Evolutionary conservation across 805 yeast species (phyloP), one percentile per base, ranked within the genome.

Genomic region (Candida argentea): DNA sequence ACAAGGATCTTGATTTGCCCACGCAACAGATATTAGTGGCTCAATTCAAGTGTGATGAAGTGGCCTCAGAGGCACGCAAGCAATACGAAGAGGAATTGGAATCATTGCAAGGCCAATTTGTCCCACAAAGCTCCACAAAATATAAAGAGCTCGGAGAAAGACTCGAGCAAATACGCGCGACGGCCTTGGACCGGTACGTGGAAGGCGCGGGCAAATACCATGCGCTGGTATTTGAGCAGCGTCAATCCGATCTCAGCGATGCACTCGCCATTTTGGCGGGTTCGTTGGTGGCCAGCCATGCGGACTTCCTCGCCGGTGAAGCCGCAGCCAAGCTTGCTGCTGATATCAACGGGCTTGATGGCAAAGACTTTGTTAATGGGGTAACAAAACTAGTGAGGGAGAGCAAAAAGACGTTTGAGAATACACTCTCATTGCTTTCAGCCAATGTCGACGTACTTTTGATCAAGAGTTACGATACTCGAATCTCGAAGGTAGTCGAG

Each of bases 21-120:
- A 87, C 97, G 2, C 98, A 91, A 48, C 98, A 91, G 52, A 82
- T 84, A 18, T 63, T 91, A 34, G 97, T 91, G 14, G 94, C 98
- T 5, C 73, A 91, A 43, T 89, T 85, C 57, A 76, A 94, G 46
- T 89, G 97, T 51, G 94, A 86, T 46, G 97, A 91, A 52, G 82
- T 91, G 26, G 67, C 79, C 14, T 56, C 63, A 24, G 34, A 32
- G 13, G 50, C 55, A 16, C 55, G 35, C 24, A 50, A 43, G 6
- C 58, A 55, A 7, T 61, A 59, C 32, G 30, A 41, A 12, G 25
- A 18, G 10, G 20, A 7, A 8, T 10, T 18, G 9, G 7, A 14
- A 8, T 44, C 40, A 14, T 49, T 38, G 25, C 29, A 38, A 4
- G 46, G 34, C 8, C 26, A 36, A 6, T 34, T 40, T 14, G 36